phyloP scores from a whole-genome alignment of 1,284 basidiomycete species.

The Leccinum pachyderme region DNA sequence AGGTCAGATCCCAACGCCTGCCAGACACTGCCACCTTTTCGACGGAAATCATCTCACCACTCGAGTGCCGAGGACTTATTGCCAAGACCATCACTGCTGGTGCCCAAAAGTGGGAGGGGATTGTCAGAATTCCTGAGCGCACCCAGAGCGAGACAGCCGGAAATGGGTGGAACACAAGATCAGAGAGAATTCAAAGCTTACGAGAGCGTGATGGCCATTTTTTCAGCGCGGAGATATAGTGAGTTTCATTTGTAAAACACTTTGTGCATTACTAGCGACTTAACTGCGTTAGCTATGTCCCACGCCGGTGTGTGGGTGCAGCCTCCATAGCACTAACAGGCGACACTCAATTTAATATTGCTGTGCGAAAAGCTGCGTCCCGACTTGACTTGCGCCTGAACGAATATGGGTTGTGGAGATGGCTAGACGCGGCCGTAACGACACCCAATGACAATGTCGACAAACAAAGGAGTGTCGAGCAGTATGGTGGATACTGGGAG shows the following conservation, averaged over 20 bases:
- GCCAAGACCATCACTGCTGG: constrained; percentile 34
- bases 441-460: not conserved
- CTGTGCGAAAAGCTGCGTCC: constrained; percentile 41
- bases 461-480: constrained; percentile 8
- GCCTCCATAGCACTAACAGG: constrained; percentile 54
- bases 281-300: constrained; percentile 40
- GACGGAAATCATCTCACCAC: constrained; percentile 36
- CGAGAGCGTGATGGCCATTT: constrained; percentile 37
- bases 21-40: constrained; percentile 30
- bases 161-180: constrained; percentile 22
- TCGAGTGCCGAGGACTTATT: constrained; percentile 44
- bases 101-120: constrained; percentile 45
- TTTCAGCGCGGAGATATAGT: constrained; percentile 44
- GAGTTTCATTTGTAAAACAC: constrained; percentile 18
- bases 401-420: constrained; percentile 59
- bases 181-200: constrained; percentile 33
- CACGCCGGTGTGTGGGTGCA: constrained; percentile 47
- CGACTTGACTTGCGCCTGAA: constrained; percentile 47
- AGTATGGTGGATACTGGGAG: constrained; percentile 23
- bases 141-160: constrained; percentile 2
- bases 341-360: constrained; percentile 43
- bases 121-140: constrained; percentile 43
- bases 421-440: constrained; percentile 26
- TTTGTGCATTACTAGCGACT: not conserved
- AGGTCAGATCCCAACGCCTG: constrained; percentile 4